Percentiles rank a stretch among this genome's conserved stretches.
Conservation (phyloP, 148 eudicot genomes). For the Cornus suecica region DNA sequence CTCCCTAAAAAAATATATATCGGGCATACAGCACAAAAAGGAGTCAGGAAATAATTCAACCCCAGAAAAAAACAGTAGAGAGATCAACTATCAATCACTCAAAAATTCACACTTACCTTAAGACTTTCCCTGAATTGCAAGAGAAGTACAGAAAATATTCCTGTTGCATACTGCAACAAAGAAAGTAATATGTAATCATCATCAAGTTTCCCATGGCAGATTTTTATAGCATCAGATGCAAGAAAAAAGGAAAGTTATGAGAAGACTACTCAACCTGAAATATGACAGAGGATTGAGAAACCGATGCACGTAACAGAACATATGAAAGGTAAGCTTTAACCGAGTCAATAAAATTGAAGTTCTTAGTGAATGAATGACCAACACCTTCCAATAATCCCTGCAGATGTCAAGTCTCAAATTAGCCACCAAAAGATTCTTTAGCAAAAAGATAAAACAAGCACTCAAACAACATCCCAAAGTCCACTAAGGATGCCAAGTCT, state of each 20-base stretch:
- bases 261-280: constrained; percentile 64
- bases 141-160: constrained; percentile 81
- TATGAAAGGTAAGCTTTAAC: constrained; percentile 93
- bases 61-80: neutral
- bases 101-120: constrained; percentile 45
- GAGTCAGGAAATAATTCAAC: constrained; percentile 8
- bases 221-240: constrained; percentile 1
- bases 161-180: constrained; percentile 73
- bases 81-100: neutral
- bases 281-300: constrained; percentile 77
- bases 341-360: constrained; percentile 86
- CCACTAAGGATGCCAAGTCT: neutral
- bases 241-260: constrained; percentile 3
- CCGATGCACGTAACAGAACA: constrained; percentile 79
- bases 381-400: constrained; percentile 95
- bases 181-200: constrained; percentile 14
- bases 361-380: constrained; percentile 79
- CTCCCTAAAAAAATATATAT: constrained; percentile 57
- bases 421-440: neutral
- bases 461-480: constrained; percentile 4
- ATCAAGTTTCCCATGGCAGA: constrained; percentile 2
- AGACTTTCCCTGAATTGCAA: constrained; percentile 88
- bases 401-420: constrained; percentile 14
- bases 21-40: constrained; percentile 4
- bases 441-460: neutral